Base-by-base conservation (phyloP, 495 filamentous ascomycete species). In the Penicillium turbatum region DNA sequence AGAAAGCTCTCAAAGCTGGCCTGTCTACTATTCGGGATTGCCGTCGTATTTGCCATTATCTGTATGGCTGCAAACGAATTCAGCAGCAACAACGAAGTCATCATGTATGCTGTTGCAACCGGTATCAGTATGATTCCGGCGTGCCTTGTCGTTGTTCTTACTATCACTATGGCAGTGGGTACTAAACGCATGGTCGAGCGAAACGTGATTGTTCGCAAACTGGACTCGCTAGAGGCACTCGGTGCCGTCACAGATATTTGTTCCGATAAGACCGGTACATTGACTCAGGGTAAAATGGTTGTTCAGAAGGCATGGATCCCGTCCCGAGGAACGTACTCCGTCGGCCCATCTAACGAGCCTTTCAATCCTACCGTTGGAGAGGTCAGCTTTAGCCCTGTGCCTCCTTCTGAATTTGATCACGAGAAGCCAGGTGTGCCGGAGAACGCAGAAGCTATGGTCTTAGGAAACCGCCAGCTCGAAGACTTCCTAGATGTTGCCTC, bases 231-330 rank as follows among this genome's bases (percentile, higher is more conserved):
- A 50, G 89, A 93, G 72, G 92, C 89, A 10, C 77, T 93, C 54
- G 89, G 89, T 63, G 86, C 86, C 80, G 89, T 91, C 44, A 88
- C 90, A 69, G 89, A 90, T 71, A 87, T 93, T 52, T 95, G 89
- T 82, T 92, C 89, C 48, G 89, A 95, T 76, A 95, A 95, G 79
- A 92, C 87, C 5, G 73, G 73, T 29, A 77, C 82, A 84, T 32
- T 92, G 56, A 92, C 89, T 64, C 90, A 89, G 79, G 92, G 92
- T 78, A 89, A 90, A 72, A 86, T 92, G 51, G 82, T 88, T 21
- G 80, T 86, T 11, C 77, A 82, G 43, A 88, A 86, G 59, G 84
- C 80, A 9, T 91, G 86, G 86, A 73, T 89, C 32, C 86, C 85
- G 0, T 72, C 70, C 39, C 49, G 36, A 35, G 82, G 82, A 6